phyloP scores from a whole-genome alignment of 371 early-diverging fungal genomes.

The Mortierella sp. region DNA sequence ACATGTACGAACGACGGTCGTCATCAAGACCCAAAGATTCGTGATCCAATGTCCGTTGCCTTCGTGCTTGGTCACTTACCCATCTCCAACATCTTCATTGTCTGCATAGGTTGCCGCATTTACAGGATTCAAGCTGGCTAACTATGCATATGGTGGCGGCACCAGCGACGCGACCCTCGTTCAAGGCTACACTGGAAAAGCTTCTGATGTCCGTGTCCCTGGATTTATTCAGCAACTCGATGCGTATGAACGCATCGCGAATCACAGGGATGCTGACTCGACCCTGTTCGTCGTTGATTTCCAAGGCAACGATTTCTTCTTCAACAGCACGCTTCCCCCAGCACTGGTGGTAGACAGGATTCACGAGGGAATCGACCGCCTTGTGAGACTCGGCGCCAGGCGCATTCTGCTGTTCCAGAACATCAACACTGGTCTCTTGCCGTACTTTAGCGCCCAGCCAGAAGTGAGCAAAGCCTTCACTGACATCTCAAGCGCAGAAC shows the following conservation, averaged over 20 bases:
- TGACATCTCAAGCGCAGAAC: constrained; percentile 5
- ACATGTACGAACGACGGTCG: constrained; percentile 12
- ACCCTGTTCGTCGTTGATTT: constrained; percentile 32
- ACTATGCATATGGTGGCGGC: constrained; percentile 52
- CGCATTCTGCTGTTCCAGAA: constrained; percentile 30
- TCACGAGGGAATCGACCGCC: constrained; percentile 16
- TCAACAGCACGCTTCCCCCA: constrained; percentile 10
- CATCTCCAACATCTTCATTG: not conserved
- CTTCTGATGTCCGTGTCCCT: constrained; percentile 24
- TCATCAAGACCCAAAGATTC: no score
- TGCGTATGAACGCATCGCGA: not conserved
- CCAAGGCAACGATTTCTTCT: constrained; percentile 46
- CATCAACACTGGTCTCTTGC: constrained; percentile 15
- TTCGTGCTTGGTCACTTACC: no score
- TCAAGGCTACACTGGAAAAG: constrained; percentile 28
- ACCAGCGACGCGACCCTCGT: constrained; percentile 24
- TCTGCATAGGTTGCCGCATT: not conserved
- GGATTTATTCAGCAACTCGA: constrained; percentile 48
- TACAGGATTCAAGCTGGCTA: constrained; percentile 10
- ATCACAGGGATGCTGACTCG: not conserved
- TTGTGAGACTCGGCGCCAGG: constrained; percentile 16
- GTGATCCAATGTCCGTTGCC: no score
- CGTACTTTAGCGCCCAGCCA: constrained; percentile 25
- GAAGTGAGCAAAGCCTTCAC: not conserved
- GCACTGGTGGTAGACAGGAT: constrained; percentile 9